Evolutionary conservation across 2,329 filamentous ascomycete species (phyloP), one percentile per base, ranked within the genome.

Genomic region (Sphaerulina vaccinii): DNA sequence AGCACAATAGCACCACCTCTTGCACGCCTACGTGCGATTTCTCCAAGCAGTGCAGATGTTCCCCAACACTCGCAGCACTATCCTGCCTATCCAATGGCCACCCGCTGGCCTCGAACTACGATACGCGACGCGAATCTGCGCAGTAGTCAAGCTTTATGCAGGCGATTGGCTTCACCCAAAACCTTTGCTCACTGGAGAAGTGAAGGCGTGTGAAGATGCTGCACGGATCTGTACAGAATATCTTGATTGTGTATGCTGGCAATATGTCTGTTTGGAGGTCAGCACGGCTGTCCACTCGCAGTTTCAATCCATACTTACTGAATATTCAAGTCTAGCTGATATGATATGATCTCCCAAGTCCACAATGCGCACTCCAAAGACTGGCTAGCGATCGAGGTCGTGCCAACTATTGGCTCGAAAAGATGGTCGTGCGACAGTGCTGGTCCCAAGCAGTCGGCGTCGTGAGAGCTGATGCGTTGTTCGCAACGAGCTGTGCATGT

Each of bases 381-480:
- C 3, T 29, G 27, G 3, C 27, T 29, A 3, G 27, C n/a, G 27
- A 10, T 29, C 4, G 27, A 9, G n/a, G 9, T 29, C 27, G 27
- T 5, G 10, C n/a, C 39, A 10, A 41, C 13, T 36, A 10, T 42
- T 35, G 16, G 27, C 38, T 19, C 27, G 36, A 36, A 52, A 27
- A 21, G 42, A 38, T 21, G 43, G 22, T 22, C 19, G 18, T 41
- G 51, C 39, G 19, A 35, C 44, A 43, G 37, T 16, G 3, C 16
- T 41, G 35, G 11, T 9, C 6, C 16, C 41, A 18, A 23, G 18
- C 33, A 21, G 37, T 32, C 19, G 41, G 43, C 18, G 52, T 48
- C 6, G 46, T 50, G 52, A 47, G 37, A 47, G 42, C n/a, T 19
- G 47, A 50, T 47, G 47, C 52, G 52, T 36, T 40, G 52, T 23